Percentiles rank a stretch among this genome's conserved stretches.
Evolutionary conservation across 306 rosid genomes (phyloP).

Genomic region (Mimosa pudica): DNA sequence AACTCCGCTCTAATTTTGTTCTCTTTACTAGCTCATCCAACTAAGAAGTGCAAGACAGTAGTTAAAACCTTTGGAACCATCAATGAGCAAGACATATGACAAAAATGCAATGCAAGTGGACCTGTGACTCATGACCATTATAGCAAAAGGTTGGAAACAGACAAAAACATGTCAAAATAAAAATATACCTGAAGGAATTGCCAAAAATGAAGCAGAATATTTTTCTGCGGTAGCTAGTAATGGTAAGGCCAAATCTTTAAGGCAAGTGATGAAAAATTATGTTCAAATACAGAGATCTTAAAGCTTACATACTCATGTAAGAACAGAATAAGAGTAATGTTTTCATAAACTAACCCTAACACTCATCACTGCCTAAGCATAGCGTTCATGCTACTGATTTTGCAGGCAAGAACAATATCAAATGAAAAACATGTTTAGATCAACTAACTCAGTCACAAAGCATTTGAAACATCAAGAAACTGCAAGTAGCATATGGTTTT

Average conservation of each 20-base stretch:
- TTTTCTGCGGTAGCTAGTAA: background rate
- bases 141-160: background rate
- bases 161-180: background rate
- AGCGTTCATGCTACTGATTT: conserved; percentile 24
- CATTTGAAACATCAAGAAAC: conserved; percentile 28
- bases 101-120: background rate
- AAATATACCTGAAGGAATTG: conserved; percentile 3
- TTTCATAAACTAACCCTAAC: conserved; percentile 15
- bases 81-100: background rate
- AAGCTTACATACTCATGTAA: conserved; percentile 20
- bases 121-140: background rate
- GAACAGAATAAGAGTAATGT: conserved; percentile 15
- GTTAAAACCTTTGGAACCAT: conserved; percentile 2
- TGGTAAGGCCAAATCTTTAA: conserved; percentile 17
- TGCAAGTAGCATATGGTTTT: conserved; percentile 21
- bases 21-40: background rate
- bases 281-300: conserved; percentile 20
- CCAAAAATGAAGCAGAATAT: conserved; percentile 20
- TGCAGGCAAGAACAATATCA: background rate
- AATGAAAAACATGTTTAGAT: background rate
- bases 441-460: conserved; percentile 23
- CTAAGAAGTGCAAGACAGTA: background rate
- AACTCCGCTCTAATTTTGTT: conserved; percentile 7
- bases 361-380: conserved; percentile 23
- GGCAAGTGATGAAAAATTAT: conserved; percentile 19